phyloP scores from a whole-genome alignment of 2,329 filamentous ascomycete genomes.

The Fusarium sp. region DNA sequence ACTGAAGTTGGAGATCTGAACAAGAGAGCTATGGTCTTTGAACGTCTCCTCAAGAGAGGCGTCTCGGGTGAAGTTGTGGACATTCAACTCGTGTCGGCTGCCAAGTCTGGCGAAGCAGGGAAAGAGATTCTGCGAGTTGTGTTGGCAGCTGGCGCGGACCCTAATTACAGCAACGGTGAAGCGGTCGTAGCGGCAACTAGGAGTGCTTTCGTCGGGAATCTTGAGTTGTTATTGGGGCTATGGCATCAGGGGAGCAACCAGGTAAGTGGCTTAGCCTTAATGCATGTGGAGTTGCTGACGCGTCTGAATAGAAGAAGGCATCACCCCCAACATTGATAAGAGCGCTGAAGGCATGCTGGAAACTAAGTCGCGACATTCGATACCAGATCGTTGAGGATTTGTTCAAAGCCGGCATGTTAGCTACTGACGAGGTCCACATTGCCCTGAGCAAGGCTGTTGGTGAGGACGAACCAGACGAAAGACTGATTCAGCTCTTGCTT shows the following conservation, averaged over 20 bases:
- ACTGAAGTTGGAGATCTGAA: slow-evolving; percentile 64
- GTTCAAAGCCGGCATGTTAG: slow-evolving; percentile 62
- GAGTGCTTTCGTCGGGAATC: slow-evolving; percentile 61
- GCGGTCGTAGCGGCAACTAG: slow-evolving; percentile 66
- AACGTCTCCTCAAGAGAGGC: slow-evolving; percentile 62
- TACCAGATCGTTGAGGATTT: slow-evolving; percentile 63
- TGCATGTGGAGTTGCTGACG: slow-evolving; percentile 24
- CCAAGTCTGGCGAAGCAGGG: slow-evolving; percentile 62
- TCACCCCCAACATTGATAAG: slow-evolving; percentile 61
- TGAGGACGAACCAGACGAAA: slow-evolving; percentile 63
- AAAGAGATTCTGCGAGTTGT: slow-evolving; percentile 63
- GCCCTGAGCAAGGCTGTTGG: slow-evolving; percentile 64
- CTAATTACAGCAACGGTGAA: slow-evolving; percentile 67
- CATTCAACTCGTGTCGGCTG: slow-evolving; percentile 65
- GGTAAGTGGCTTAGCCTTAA: slow-evolving; percentile 46
- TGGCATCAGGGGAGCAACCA: slow-evolving; percentile 55
- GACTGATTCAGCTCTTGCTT: slow-evolving; percentile 61
- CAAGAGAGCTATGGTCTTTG: slow-evolving; percentile 62
- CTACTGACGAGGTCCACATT: slow-evolving; percentile 63
- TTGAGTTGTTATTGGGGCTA: slow-evolving; percentile 65
- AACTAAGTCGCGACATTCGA: slow-evolving; percentile 60
- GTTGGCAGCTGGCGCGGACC: slow-evolving; percentile 64
- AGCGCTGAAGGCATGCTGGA: slow-evolving; percentile 67
- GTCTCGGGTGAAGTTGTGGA: slow-evolving; percentile 64
- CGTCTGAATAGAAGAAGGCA: slow-evolving; percentile 55